Evolutionary conservation across 306 rosid genomes (phyloP).

Genomic region (Gastrolobium villosum): DNA sequence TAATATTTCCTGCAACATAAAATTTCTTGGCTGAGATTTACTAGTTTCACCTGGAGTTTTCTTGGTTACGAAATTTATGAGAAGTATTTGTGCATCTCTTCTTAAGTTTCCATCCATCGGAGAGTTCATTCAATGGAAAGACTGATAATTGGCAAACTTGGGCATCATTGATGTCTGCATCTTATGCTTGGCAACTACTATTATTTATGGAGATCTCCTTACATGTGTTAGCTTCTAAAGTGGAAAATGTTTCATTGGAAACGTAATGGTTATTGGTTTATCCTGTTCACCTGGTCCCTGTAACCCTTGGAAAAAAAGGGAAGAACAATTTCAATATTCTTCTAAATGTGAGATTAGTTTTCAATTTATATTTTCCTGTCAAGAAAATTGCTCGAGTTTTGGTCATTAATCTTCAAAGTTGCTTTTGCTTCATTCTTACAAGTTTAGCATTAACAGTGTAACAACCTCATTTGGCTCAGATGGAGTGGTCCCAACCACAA

Average conservation of each 20-base stretch:
- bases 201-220: constrained; percentile 33
- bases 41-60: not conserved
- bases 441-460: constrained; percentile 42
- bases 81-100: not conserved
- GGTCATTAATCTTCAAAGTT: constrained; percentile 21
- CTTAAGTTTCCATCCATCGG: not conserved
- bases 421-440: constrained; percentile 24
- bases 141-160: constrained; percentile 23
- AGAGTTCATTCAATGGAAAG: not conserved
- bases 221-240: constrained; percentile 28
- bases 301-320: constrained; percentile 38
- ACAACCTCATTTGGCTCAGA: constrained; percentile 58
- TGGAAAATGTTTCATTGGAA: constrained; percentile 7
- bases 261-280: constrained; percentile 24
- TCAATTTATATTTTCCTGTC: constrained; percentile 33
- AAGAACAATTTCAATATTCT: constrained; percentile 17
- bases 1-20: no score
- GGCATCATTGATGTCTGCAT: constrained; percentile 17
- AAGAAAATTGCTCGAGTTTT: constrained; percentile 39
- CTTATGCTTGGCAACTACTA: constrained; percentile 31
- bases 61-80: not conserved
- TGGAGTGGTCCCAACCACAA: constrained; percentile 99
- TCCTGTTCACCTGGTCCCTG: not conserved
- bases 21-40: no score
- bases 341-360: constrained; percentile 22